Percentiles rank a stretch among this genome's conserved stretches.
Conservation (phyloP, 345 rosid genomes). For the Boechera retrofracta region DNA sequence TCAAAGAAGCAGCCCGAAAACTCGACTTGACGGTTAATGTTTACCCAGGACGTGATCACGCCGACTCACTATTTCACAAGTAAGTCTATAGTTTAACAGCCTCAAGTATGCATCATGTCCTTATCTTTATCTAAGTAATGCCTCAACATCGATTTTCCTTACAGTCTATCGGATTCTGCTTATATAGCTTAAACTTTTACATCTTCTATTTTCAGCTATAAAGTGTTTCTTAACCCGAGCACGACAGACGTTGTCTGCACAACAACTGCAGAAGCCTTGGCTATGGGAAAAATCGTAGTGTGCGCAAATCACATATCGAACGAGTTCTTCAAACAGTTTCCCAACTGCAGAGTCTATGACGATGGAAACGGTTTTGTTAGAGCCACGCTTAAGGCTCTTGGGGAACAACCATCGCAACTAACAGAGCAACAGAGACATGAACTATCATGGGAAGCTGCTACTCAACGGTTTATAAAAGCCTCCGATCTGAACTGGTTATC, state of each 20-base stretch:
- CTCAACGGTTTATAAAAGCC: conserved; percentile 69
- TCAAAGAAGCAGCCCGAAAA: conserved; percentile 68
- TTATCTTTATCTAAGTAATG: background rate
- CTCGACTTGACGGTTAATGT: conserved; percentile 65
- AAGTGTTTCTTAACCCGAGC: conserved; percentile 96
- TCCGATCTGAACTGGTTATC: conserved; percentile 53
- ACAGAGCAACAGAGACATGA: conserved; percentile 71
- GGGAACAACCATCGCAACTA: conserved; percentile 68
- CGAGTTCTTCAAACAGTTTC: conserved; percentile 77
- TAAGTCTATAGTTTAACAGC: conserved; percentile 50
- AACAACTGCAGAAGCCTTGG: conserved; percentile 95
- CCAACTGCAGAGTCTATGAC: conserved; percentile 70
- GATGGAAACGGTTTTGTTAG: conserved; percentile 59
- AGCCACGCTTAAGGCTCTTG: conserved; percentile 62
- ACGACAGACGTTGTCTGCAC: conserved; percentile 98
- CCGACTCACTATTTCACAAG: conserved; percentile 86
- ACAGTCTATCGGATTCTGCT: conserved; percentile 4
- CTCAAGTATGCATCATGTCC: background rate
- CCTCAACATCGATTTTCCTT: background rate
- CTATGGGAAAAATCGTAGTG: conserved; percentile 84
- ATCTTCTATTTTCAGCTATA: conserved; percentile 61
- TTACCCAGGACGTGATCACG: conserved; percentile 86
- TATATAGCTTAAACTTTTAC: background rate
- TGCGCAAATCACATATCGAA: conserved; percentile 58
- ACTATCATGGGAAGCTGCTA: conserved; percentile 93